phyloP scores from a whole-genome alignment of 257 asterid species.

The Capsicum pubescens region DNA sequence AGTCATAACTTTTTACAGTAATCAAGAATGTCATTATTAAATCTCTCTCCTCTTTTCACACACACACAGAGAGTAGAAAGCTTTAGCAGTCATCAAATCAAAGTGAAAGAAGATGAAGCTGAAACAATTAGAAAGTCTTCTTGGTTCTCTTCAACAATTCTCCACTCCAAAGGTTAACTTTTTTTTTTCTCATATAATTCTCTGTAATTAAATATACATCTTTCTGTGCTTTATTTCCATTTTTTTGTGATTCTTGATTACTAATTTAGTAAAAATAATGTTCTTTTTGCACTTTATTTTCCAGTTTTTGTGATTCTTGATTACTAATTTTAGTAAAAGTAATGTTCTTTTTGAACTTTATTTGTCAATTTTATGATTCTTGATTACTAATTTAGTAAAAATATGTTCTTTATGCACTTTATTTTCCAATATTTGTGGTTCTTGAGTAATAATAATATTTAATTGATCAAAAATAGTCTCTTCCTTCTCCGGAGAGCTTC shows the following conservation, averaged over 20 bases:
- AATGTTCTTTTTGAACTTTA: too few species aligned
- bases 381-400: too few species aligned
- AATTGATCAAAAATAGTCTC: too few species aligned
- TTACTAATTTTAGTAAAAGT: too few species aligned
- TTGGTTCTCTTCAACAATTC: slow-evolving; percentile 79
- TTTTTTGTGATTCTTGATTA: slow-evolving; percentile 1
- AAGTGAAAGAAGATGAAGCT: slow-evolving; percentile 63
- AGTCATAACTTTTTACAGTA: too few species aligned
- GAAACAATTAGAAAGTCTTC: slow-evolving; percentile 70
- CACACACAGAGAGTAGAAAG: neutral
- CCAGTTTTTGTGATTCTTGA: too few species aligned
- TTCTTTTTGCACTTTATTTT: neutral
- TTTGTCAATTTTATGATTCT: too few species aligned
- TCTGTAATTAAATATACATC: neutral
- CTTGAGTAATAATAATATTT: neutral
- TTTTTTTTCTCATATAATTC: neutral
- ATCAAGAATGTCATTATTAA: too few species aligned
- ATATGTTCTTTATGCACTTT: too few species aligned
- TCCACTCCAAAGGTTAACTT: slow-evolving; percentile 71
- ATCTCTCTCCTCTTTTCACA: neutral
- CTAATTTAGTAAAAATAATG: neutral
- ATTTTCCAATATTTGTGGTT: neutral
- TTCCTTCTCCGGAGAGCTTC: too few species aligned
- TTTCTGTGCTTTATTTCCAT: neutral
- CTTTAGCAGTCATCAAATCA: slow-evolving; percentile 2